Evolutionary conservation across 257 asterid species (phyloP), one percentile per base, ranked within the genome.

Genomic region (Schizonepeta tenuifolia): DNA sequence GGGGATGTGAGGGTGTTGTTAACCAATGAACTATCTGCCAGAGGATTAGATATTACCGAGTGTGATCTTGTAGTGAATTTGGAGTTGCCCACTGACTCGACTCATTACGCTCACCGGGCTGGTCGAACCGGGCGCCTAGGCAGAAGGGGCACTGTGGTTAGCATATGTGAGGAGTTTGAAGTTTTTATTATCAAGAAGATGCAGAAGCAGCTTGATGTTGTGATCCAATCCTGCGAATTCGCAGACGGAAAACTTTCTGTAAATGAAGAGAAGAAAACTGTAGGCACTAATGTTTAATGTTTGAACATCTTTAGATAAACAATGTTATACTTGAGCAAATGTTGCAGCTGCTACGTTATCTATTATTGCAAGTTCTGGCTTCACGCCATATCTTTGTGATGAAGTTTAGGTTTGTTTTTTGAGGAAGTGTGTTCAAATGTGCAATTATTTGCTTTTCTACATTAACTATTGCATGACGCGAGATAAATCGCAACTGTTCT

Each of bases 61-160:
- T 95, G 99, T 71, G 98, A 95, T 77, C 98, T 95, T 59, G 99
- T 95, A 24, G 99, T 95, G 51, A 92, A 95, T 79, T 83, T 95
- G 78, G 98, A 65, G 69, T 72, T 95, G 79, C 98, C 99, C 11
- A 95, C 99, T 13, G 98, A 95, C 78, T 79, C 97, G 0, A 83
- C 71, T 66, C 99, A 95, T 66, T 95, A 92, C 62, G 95, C 99
- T 2, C 99, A 95, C 83, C 85, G 99, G 71, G 99, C 99, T 31
- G 99, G 99, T 10, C 79, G 98, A 51, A 90, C 99, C 1, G 99
- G 98, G 24, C 89, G 99, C 4, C 94, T 92, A 13, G 98, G 98
- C 28, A 82, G 99, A 62, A 86, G 66, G 73, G 99, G 98, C 41
- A 86, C 77, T 8, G 99, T 95, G 80, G 93, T 95, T 33, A 82